Conservation (phyloP, 345 rosid species). For the Raphanus sativus region DNA sequence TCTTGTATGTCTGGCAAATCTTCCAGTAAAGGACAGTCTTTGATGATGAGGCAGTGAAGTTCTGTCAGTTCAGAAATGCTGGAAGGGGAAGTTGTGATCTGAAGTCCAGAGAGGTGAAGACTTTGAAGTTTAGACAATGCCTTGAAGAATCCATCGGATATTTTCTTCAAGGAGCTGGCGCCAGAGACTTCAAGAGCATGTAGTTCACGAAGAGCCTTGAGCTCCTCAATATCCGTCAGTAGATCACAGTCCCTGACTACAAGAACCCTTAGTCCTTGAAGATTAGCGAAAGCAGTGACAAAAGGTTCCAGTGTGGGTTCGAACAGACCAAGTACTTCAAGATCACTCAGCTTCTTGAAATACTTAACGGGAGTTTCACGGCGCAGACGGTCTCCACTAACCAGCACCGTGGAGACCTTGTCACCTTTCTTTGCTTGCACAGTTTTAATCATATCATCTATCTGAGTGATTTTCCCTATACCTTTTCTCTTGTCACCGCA, state of each 20-base stretch:
- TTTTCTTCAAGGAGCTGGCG: constrained; percentile 39
- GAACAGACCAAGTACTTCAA: constrained; percentile 50
- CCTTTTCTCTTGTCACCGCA: constrained; percentile 25
- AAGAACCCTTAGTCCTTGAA: constrained; percentile 41
- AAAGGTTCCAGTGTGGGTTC: constrained; percentile 37
- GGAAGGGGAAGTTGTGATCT: constrained; percentile 41
- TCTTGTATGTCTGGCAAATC: constrained; percentile 41
- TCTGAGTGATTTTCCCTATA: constrained; percentile 46
- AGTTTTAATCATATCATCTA: constrained; percentile 57
- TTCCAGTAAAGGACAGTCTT: constrained; percentile 38
- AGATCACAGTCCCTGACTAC: constrained; percentile 52
- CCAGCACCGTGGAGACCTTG: constrained; percentile 41
- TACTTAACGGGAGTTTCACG: constrained; percentile 27
- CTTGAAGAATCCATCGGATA: constrained; percentile 36
- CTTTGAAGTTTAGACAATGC: constrained; percentile 36
- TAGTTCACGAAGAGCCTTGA: constrained; percentile 34
- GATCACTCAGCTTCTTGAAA: constrained; percentile 34
- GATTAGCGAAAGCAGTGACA: not conserved
- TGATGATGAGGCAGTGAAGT: constrained; percentile 54
- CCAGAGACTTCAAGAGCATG: constrained; percentile 60
- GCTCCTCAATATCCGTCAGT: constrained; percentile 14
- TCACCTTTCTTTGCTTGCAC: constrained; percentile 27
- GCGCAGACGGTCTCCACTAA: constrained; percentile 46
- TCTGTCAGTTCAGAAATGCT: constrained; percentile 23
- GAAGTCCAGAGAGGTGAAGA: constrained; percentile 52